Evolutionary conservation across 192 early-diverging fungal genomes (phyloP).

Genomic region (Gaertneriomyces semiglobifer): DNA sequence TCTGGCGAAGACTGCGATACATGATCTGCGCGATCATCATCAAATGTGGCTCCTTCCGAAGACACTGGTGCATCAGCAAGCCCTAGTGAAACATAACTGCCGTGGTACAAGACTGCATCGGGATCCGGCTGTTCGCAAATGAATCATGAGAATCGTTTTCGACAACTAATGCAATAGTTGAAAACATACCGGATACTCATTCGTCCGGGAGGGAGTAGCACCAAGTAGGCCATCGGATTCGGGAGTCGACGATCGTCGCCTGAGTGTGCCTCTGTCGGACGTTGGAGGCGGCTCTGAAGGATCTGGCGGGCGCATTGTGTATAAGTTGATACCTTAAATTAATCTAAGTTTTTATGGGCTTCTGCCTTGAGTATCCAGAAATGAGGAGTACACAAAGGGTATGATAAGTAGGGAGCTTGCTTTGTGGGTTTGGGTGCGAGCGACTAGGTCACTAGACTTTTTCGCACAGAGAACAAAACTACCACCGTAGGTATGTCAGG

Average conservation of each 20-base stretch:
- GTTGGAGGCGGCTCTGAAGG: conserved; percentile 6
- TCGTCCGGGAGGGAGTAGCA: conserved; percentile 17
- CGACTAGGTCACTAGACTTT: too few relatives aligned
- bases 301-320: neutral
- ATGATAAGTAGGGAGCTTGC: too few relatives aligned
- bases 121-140: conserved; percentile 10
- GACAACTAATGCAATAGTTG: too few relatives aligned
- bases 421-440: too few relatives aligned
- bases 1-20: neutral
- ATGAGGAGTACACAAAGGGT: too few relatives aligned
- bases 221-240: neutral
- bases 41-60: neutral
- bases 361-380: too few relatives aligned
- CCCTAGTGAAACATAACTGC: conserved; percentile 12
- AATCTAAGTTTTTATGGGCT: too few relatives aligned
- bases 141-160: too few relatives aligned
- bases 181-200: conserved; percentile 15
- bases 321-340: too few relatives aligned
- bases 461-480: too few relatives aligned
- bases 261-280: neutral
- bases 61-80: conserved; percentile 2
- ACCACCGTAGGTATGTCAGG: too few relatives aligned
- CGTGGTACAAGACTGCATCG: conserved; percentile 19
- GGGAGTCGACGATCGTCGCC: neutral
- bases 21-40: neutral